phyloP scores from a whole-genome alignment of 345 rosid genomes.

The Dipteronia sinensis region DNA sequence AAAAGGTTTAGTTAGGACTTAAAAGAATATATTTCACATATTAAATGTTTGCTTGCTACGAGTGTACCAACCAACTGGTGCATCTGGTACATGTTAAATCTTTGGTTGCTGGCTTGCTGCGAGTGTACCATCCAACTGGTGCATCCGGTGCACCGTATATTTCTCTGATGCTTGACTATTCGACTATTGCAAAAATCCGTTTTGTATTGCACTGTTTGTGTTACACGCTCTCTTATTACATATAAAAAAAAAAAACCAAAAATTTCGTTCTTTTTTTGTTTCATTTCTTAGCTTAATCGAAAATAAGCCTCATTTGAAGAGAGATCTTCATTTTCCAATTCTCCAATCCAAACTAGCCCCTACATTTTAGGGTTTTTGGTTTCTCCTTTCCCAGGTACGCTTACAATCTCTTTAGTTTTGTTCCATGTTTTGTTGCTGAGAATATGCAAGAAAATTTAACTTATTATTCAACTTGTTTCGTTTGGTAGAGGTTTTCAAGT shows the following conservation, averaged over 20 bases:
- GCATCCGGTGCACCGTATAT: no score
- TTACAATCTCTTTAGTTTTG: background rate
- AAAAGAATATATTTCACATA: no score
- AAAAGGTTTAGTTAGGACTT: no score
- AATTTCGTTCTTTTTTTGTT: background rate
- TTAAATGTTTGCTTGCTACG: no score
- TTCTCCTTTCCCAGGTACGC: background rate
- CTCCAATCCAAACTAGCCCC: background rate
- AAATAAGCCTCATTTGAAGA: background rate
- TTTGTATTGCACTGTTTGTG: no score
- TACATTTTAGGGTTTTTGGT: background rate
- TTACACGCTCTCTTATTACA: background rate
- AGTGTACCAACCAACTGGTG: no score
- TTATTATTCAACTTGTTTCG: background rate
- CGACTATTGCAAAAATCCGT: no score
- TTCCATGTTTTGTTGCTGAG: constrained; percentile 1
- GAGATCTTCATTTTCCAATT: background rate
- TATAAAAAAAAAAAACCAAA: background rate
- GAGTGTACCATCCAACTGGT: no score
- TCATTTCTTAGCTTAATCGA: background rate
- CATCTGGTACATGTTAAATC: no score
- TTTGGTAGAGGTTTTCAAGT: background rate
- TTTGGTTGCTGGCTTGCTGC: no score
- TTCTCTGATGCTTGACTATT: no score
- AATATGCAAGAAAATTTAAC: background rate